Evolutionary conservation across 1,284 basidiomycete species (phyloP).

Genomic region (Schizopora paradoxa): DNA sequence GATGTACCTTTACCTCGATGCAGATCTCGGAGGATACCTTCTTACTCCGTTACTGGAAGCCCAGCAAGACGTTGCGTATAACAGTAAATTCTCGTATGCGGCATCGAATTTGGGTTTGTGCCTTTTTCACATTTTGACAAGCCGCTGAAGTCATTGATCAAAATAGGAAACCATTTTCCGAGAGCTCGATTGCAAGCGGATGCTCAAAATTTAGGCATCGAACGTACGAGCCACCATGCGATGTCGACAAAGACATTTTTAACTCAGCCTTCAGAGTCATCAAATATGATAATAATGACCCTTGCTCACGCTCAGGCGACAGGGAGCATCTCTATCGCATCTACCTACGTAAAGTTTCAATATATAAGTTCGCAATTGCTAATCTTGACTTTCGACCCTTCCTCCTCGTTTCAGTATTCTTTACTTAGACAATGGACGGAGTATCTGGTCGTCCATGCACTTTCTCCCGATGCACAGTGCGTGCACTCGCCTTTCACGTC

Average conservation of each 20-base stretch:
- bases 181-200: slow-evolving; percentile 36
- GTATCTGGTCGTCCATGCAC: slow-evolving; percentile 31
- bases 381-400: not conserved
- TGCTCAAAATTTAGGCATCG: slow-evolving; percentile 36
- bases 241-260: too few relatives aligned
- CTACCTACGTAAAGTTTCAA: too few relatives aligned
- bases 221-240: slow-evolving; percentile 27
- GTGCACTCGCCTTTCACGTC: slow-evolving; percentile 10
- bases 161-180: slow-evolving; percentile 37
- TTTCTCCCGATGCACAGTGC: slow-evolving; percentile 32
- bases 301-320: slow-evolving; percentile 32
- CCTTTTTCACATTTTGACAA: too few relatives aligned
- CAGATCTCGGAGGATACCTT: slow-evolving; percentile 1
- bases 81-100: not conserved
- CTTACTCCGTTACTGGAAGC: not conserved
- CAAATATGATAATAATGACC: slow-evolving; percentile 37
- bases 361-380: slow-evolving; percentile 29
- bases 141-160: too few relatives aligned
- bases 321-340: slow-evolving; percentile 20
- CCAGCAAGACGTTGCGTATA: not conserved
- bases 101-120: not conserved
- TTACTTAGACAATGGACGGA: slow-evolving; percentile 37
- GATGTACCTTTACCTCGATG: slow-evolving; percentile 1
- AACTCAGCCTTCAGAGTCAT: slow-evolving; percentile 33
- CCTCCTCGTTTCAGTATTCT: slow-evolving; percentile 33